These are phyloP conservation scores for Suillus lakei DNA, from an alignment of 768 basidiomycete genomes.

Conservation along the genomic window DNA sequence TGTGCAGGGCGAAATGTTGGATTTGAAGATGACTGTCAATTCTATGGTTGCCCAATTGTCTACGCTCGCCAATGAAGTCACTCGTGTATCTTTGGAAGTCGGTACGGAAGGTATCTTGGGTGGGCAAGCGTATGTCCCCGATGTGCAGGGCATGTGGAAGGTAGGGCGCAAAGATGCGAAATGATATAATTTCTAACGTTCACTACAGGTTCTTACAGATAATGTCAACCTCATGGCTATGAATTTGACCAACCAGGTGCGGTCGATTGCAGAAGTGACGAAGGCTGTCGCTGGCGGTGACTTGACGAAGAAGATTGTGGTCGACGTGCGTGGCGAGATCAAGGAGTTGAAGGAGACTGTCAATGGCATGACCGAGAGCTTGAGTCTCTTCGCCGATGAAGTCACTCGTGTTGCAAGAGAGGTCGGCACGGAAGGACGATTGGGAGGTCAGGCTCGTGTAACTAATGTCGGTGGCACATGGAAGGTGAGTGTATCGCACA, in stretches of 20 bases:
- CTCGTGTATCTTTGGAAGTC: constrained; percentile 89
- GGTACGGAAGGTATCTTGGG: constrained; percentile 93
- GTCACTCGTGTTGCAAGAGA: constrained; percentile 89
- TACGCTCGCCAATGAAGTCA: constrained; percentile 83
- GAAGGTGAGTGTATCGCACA: constrained; percentile 54
- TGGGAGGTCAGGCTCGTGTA: constrained; percentile 94
- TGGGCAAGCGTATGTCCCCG: constrained; percentile 90
- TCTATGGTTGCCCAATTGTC: constrained; percentile 77
- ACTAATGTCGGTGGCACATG: constrained; percentile 96
- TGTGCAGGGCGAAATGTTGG: constrained; percentile 93
- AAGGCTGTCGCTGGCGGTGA: constrained; percentile 95
- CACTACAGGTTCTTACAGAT: constrained; percentile 60
- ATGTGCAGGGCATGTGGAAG: constrained; percentile 95
- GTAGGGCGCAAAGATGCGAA: constrained; percentile 39
- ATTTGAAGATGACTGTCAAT: constrained; percentile 81
- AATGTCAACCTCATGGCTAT: constrained; percentile 91
- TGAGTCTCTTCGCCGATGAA: constrained; percentile 87
- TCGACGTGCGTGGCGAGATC: constrained; percentile 93
- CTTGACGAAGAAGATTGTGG: constrained; percentile 90
- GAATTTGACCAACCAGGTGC: constrained; percentile 90
- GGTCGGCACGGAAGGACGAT: constrained; percentile 94
- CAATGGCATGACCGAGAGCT: constrained; percentile 91
- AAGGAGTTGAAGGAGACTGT: constrained; percentile 89
- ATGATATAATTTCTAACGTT: constrained; percentile 21
- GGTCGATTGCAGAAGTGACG: constrained; percentile 89